A percentile compares a stretch with the other conserved stretches of the same genome.
Conservation (phyloP, 2,329 filamentous ascomycete genomes). For the Xylaria sp. region DNA sequence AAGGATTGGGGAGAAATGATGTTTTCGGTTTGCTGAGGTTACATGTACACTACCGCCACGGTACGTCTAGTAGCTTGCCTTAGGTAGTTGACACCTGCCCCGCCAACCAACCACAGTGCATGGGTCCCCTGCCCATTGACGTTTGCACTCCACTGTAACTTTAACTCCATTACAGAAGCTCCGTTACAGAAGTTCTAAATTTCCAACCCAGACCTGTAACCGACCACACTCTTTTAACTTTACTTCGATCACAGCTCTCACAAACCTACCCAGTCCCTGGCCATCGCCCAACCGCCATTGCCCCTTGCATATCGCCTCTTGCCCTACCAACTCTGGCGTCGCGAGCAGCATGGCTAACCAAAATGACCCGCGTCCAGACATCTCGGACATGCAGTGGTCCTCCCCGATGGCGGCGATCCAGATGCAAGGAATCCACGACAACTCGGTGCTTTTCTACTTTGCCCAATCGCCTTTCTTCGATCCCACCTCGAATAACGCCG, state of each 20-base stretch:
- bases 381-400: slow-evolving; percentile 71
- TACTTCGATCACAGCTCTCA: not conserved
- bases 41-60: not conserved
- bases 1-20: too few species aligned
- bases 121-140: slow-evolving; percentile 33
- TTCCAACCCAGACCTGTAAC: not conserved
- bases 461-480: slow-evolving; percentile 75
- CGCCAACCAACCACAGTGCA: slow-evolving; percentile 25
- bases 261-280: not conserved
- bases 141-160: slow-evolving; percentile 29
- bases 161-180: slow-evolving; percentile 4
- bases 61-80: not conserved
- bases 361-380: slow-evolving; percentile 61
- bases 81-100: slow-evolving; percentile 15
- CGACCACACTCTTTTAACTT: not conserved
- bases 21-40: not conserved
- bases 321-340: not conserved
- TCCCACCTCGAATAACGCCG: slow-evolving; percentile 73
- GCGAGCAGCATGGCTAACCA: slow-evolving; percentile 39
- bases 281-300: not conserved
- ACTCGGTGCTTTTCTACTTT: slow-evolving; percentile 75
- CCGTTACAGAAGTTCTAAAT: not conserved
- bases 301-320: not conserved
- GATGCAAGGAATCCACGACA: slow-evolving; percentile 71
- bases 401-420: slow-evolving; percentile 60